A percentile compares a stretch with the other conserved stretches of the same genome.
Conservation (phyloP, 345 rosid species). For the Gossypium turneri region DNA sequence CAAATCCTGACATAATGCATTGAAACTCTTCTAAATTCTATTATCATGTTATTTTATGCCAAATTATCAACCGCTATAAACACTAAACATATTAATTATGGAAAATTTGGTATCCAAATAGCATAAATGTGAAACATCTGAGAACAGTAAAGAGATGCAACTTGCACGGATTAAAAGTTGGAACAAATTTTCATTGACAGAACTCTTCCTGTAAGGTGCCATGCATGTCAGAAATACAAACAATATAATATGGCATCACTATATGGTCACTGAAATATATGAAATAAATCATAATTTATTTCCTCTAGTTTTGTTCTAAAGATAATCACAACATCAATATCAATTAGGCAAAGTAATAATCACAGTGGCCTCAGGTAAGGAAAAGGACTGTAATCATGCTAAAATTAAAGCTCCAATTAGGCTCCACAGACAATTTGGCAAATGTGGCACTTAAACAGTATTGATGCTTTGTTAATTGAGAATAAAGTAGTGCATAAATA, state of each 20-base stretch:
- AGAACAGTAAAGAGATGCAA: not conserved
- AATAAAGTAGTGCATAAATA: constrained; percentile 24
- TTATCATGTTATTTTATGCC: not conserved
- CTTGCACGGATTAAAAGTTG: not conserved
- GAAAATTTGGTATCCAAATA: not conserved
- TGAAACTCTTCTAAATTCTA: not conserved
- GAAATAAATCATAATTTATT: not conserved
- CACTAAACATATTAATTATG: not conserved
- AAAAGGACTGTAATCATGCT: constrained; percentile 18
- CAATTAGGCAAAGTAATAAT: not conserved
- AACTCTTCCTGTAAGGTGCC: not conserved
- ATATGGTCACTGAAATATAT: not conserved
- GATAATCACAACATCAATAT: constrained; percentile 2
- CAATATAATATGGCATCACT: not conserved
- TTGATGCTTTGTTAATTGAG: constrained; percentile 27
- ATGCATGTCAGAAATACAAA: not conserved
- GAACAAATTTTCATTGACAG: not conserved
- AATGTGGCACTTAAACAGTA: constrained; percentile 20
- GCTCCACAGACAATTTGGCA: constrained; percentile 36
- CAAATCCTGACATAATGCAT: not conserved
- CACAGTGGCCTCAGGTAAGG: constrained; percentile 23
- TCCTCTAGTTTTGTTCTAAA: not conserved
- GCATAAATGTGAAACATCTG: not conserved
- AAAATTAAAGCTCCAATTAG: constrained; percentile 25
- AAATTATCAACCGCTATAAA: not conserved